Evolutionary conservation across 352 stramenopile genomes (phyloP), one percentile per base, ranked within the genome.

Genomic region (Phytophthora fragariae): DNA sequence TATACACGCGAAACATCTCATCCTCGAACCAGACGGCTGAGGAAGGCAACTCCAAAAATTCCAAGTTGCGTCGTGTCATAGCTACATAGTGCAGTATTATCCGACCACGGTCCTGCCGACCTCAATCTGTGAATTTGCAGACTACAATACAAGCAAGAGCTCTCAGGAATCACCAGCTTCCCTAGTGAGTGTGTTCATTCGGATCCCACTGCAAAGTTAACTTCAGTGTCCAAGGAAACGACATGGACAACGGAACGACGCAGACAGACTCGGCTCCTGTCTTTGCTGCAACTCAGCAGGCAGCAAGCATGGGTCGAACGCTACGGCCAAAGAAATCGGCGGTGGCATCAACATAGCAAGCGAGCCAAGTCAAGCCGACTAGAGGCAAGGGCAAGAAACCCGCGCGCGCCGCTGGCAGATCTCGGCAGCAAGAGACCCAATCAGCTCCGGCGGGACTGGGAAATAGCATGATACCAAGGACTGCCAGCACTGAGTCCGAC

Each of bases 331-430:
- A 53, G 15, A 41, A 41, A 12, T 35, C 15, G 31, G 24, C 17
- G 49, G 53, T 41, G 3, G 49, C 10, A 53, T 33, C 49, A 39
- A 2, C 27, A 8, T 10, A 3, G 62, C 11, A 50, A 50, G 62
- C 62, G 15, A 53, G 62, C 41, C 62, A 62, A 61, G 62, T 39
- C 41, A 59, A 55, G 60, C 5, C 19, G 19, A 68, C 15, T 1
- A 29, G 21, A 15, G 27, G 52, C 62, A 68, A 62, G 27, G 53
- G 62, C 61, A 68, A 68, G 52, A 68, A 68, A 61, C n/a, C 53
- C 10, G 53, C 62, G 10, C 53, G 37, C 35, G 62, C 19, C 9
- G 21, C 11, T 41, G 35, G 35, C 35, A 41, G 35, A 41, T 5
- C 35, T 41, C 35, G 35, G 35, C 8, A 41, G 35, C 35, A 41